These are phyloP conservation scores for Zygosaccharomyces pseudobailii DNA, from an alignment of 1,139 yeast genomes.

Conservation along the genomic window DNA sequence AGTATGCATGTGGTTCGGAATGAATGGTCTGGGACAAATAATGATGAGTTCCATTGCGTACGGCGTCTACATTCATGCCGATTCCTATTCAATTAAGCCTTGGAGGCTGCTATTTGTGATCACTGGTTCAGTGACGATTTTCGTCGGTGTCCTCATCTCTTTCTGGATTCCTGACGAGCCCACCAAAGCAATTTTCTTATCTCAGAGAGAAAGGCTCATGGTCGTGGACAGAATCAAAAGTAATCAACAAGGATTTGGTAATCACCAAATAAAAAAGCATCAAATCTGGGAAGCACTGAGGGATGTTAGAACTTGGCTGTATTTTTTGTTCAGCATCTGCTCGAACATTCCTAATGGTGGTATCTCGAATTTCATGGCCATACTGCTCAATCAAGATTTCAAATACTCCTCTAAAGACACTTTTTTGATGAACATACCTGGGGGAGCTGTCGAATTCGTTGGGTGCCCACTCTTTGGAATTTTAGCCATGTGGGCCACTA, in stretches of 20 bases:
- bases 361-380: conserved; percentile 31
- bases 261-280: conserved; percentile 46
- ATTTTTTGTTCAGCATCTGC: conserved; percentile 39
- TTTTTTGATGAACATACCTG: conserved; percentile 40
- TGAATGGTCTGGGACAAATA: conserved; percentile 46
- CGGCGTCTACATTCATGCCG: conserved; percentile 38
- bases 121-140: conserved; percentile 45
- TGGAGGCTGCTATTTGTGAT: conserved; percentile 49
- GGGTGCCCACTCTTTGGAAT: conserved; percentile 30
- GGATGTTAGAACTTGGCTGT: conserved; percentile 49
- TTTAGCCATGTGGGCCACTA: conserved; percentile 37
- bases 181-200: conserved; percentile 44
- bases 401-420: conserved; percentile 38
- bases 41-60: conserved; percentile 45
- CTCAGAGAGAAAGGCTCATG: conserved; percentile 47
- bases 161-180: conserved; percentile 51
- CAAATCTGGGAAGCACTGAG: conserved; percentile 47
- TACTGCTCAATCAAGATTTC: conserved; percentile 38
- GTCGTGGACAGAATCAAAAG: conserved; percentile 49
- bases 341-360: conserved; percentile 34
- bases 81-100: conserved; percentile 37
- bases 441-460: conserved; percentile 39
- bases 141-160: conserved; percentile 41
- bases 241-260: conserved; percentile 52
- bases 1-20: conserved; percentile 47